A percentile compares a stretch with the other conserved stretches of the same genome.
phyloP scores from a whole-genome alignment of 192 early-diverging fungal genomes.

The Coemansia sp. region DNA sequence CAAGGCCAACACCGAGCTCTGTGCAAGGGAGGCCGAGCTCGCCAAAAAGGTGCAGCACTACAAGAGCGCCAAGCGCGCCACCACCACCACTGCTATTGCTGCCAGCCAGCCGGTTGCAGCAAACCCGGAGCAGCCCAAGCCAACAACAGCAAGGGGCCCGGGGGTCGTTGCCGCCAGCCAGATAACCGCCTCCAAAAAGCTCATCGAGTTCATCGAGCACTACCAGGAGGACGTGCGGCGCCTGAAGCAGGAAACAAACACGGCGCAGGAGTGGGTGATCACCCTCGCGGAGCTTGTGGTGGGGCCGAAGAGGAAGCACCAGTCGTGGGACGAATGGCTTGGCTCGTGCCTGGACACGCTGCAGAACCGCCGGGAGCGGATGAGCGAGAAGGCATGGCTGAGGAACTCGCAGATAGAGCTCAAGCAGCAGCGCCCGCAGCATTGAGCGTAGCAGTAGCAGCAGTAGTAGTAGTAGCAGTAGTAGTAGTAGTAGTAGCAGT shows the following conservation, averaged over 20 bases:
- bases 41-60: conserved; percentile 9
- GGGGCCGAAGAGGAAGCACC: conserved; percentile 46
- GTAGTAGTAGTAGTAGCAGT: no score
- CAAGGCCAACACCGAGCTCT: conserved; percentile 16
- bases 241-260: conserved; percentile 32
- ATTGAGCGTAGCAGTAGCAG: no score
- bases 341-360: conserved; percentile 28
- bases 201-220: conserved; percentile 42
- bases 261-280: conserved; percentile 52
- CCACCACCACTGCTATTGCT: not conserved
- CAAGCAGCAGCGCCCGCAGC: not conserved
- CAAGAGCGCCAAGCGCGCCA: not conserved
- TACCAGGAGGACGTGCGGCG: conserved; percentile 37
- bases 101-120: not conserved
- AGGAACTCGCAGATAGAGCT: conserved; percentile 11
- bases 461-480: no score
- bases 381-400: conserved; percentile 35
- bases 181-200: conserved; percentile 18
- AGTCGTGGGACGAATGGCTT: conserved; percentile 55
- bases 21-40: conserved; percentile 31
- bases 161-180: not conserved
- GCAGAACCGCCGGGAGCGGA: conserved; percentile 32
- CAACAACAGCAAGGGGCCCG: not conserved
- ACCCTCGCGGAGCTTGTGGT: conserved; percentile 41
- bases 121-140: not conserved